Percentiles rank a stretch among this genome's conserved stretches.
Conservation (phyloP, 768 basidiomycete genomes). For the Tulasnella calospora region DNA sequence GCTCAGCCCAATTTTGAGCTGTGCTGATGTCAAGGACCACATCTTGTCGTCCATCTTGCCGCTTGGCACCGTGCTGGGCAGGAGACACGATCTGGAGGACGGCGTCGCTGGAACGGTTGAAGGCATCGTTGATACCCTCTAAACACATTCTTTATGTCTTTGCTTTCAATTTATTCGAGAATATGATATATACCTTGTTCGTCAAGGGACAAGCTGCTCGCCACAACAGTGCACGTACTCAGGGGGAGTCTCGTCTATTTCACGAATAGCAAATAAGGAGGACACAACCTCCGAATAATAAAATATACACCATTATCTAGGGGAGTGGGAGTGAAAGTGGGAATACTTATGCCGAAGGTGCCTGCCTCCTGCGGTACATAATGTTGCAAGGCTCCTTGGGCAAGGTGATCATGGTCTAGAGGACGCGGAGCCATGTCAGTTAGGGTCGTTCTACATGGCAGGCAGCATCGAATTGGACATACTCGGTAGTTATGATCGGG, state of each 20-base stretch:
- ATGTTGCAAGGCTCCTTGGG: constrained; percentile 48
- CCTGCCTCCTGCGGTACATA: constrained; percentile 29
- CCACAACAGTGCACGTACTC: not conserved
- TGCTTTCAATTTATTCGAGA: not conserved
- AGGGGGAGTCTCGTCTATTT: not conserved
- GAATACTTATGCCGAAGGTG: not conserved
- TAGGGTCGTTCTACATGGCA: not conserved
- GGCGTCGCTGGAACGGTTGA: too few relatives aligned
- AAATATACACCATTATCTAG: constrained; percentile 7
- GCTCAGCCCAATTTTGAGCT: not conserved
- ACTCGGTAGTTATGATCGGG: constrained; percentile 90
- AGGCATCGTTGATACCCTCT: not conserved
- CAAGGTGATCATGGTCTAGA: constrained; percentile 89
- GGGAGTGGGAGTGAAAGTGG: not conserved
- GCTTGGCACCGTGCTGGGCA: not conserved
- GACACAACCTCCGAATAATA: not conserved
- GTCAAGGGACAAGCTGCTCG: not conserved
- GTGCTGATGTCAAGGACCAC: not conserved
- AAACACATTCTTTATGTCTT: not conserved
- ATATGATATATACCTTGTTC: not conserved
- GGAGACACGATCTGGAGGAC: too few relatives aligned
- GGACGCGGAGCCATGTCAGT: not conserved
- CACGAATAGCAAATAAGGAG: constrained; percentile 1
- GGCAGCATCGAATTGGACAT: constrained; percentile 36
- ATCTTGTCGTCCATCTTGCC: not conserved